phyloP scores from a whole-genome alignment of 2,329 filamentous ascomycete species.

The Trichophyton simii region DNA sequence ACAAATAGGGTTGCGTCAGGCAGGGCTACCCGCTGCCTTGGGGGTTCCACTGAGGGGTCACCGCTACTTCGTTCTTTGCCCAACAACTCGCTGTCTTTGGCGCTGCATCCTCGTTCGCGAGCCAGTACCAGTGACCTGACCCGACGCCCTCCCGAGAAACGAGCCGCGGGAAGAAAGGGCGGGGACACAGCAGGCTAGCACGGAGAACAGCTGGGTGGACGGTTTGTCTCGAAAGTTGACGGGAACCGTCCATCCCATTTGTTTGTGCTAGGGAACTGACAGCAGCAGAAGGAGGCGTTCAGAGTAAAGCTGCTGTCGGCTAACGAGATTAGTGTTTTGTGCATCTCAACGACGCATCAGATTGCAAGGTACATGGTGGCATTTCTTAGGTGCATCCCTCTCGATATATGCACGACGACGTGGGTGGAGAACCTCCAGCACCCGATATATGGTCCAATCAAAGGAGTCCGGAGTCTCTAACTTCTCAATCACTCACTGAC shows the following conservation, averaged over 20 bases:
- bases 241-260: not conserved
- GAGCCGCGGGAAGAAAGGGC: not conserved
- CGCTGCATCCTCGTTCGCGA: conserved; percentile 2
- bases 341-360: conserved; percentile 2
- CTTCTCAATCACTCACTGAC: conserved; percentile 1
- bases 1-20: conserved; percentile 14
- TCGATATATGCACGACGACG: conserved; percentile 4
- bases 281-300: not conserved
- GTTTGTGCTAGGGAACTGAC: not conserved
- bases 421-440: conserved; percentile 1
- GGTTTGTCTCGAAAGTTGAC: not conserved
- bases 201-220: too few relatives aligned
- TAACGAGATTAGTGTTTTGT: conserved; percentile 1
- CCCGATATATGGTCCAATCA: conserved; percentile 1
- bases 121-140: conserved; percentile 8
- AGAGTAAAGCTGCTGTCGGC: not conserved
- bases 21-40: conserved; percentile 12
- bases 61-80: conserved; percentile 13
- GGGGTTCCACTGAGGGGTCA: conserved; percentile 14
- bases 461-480: not conserved
- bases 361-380: conserved; percentile 5
- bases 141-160: not conserved
- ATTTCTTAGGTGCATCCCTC: not conserved
- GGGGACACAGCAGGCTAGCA: not conserved
- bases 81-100: conserved; percentile 7